phyloP scores from a whole-genome alignment of 2,329 filamentous ascomycete species.

The Phialophora chinensis region DNA sequence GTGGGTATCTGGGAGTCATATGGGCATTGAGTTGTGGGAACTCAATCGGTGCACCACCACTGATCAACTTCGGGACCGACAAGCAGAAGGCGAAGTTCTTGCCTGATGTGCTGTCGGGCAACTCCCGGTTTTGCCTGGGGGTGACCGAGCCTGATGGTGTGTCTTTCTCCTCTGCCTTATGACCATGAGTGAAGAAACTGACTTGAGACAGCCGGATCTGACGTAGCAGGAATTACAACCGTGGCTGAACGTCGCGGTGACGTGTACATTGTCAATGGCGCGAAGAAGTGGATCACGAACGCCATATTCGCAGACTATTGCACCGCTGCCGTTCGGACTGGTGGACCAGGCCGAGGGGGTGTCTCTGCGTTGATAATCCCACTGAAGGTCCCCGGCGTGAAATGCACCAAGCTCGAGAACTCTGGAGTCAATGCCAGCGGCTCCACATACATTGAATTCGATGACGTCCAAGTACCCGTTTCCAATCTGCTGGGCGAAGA shows the following conservation, averaged over 20 bases:
- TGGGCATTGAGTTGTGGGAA: slow-evolving; percentile 45
- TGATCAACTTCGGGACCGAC: slow-evolving; percentile 43
- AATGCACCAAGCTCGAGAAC: slow-evolving; percentile 99
- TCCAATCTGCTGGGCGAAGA: slow-evolving; percentile 85
- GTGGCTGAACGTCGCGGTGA: slow-evolving; percentile 61
- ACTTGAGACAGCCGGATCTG: slow-evolving; percentile 58
- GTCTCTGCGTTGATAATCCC: slow-evolving; percentile 96
- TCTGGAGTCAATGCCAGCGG: slow-evolving; percentile 93
- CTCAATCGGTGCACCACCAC: slow-evolving; percentile 44
- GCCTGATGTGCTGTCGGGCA: slow-evolving; percentile 62
- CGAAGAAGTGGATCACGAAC: slow-evolving; percentile 99
- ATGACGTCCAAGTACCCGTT: slow-evolving; percentile 88
- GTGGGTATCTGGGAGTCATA: slow-evolving; percentile 44
- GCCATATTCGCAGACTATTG: slow-evolving; percentile 97
- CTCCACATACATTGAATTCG: slow-evolving; percentile 65
- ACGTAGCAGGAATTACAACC: slow-evolving; percentile 68
- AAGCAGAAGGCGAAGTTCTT: slow-evolving; percentile 56
- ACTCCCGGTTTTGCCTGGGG: slow-evolving; percentile 65
- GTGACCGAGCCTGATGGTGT: slow-evolving; percentile 55
- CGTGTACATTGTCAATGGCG: slow-evolving; percentile 71
- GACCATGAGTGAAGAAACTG: neutral
- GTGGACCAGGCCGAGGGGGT: slow-evolving; percentile 74
- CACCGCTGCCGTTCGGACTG: slow-evolving; percentile 87
- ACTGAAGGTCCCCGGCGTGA: slow-evolving; percentile 85
- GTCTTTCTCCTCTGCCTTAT: neutral